A percentile compares a stretch with the other conserved stretches of the same genome.
These are phyloP conservation scores for Breviolum minutum DNA, from an alignment of 73 alveolate species.

Conservation along the genomic window DNA sequence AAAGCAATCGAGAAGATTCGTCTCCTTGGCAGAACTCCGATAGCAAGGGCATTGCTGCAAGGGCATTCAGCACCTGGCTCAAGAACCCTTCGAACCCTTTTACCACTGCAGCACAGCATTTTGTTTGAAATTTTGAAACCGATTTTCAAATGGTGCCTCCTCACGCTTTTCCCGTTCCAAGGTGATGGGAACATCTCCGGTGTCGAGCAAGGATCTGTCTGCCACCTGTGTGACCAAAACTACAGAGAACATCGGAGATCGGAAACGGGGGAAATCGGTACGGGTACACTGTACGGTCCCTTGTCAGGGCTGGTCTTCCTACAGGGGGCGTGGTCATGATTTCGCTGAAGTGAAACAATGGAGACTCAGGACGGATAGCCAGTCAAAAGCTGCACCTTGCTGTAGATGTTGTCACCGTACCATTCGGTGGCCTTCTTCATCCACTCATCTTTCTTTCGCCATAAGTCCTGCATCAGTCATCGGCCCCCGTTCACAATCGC, in stretches of 20 bases:
- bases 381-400: constrained; percentile 10
- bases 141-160: background rate
- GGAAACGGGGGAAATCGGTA: no score
- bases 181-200: constrained; percentile 90
- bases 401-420: constrained; percentile 87
- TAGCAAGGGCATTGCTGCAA: constrained; percentile 76
- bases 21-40: constrained; percentile 87
- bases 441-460: constrained; percentile 92
- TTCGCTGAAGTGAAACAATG: no score
- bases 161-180: constrained; percentile 81
- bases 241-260: no score
- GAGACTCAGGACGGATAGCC: background rate
- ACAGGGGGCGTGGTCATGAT: no score
- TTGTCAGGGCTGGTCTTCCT: no score
- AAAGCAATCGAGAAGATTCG: background rate
- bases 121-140: background rate
- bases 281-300: no score
- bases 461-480: constrained; percentile 1
- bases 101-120: background rate
- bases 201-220: constrained; percentile 68
- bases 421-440: constrained; percentile 74
- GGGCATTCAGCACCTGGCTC: constrained; percentile 56
- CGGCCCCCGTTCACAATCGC: background rate
- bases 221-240: constrained; percentile 41
- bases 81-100: background rate